phyloP scores from a whole-genome alignment of 2,329 filamentous ascomycete genomes.

The Cladophialophora exuberans region DNA sequence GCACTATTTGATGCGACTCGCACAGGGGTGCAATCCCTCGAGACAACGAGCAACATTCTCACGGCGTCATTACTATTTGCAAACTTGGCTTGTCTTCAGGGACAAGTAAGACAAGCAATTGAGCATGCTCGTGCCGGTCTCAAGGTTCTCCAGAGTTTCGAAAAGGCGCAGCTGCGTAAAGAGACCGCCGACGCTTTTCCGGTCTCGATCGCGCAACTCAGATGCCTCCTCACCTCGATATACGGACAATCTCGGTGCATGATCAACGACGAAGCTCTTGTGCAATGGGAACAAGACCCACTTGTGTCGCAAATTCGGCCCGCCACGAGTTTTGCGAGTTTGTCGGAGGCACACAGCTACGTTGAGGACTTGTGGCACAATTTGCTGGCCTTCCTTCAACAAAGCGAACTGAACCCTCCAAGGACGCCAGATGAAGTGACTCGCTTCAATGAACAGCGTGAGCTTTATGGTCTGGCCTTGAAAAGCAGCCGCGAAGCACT shows the following conservation, averaged over 20 bases:
- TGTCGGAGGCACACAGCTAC: slow-evolving; percentile 16
- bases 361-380: slow-evolving; percentile 19
- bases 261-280: slow-evolving; percentile 20
- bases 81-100: slow-evolving; percentile 59
- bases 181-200: not conserved
- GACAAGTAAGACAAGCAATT: slow-evolving; percentile 50
- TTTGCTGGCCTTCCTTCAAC: slow-evolving; percentile 14
- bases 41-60: slow-evolving; percentile 38
- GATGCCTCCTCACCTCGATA: slow-evolving; percentile 12
- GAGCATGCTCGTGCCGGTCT: slow-evolving; percentile 39
- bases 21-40: slow-evolving; percentile 36
- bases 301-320: slow-evolving; percentile 7
- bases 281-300: slow-evolving; percentile 5
- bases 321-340: slow-evolving; percentile 3
- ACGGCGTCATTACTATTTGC: slow-evolving; percentile 57
- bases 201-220: slow-evolving; percentile 7
- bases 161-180: not conserved
- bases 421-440: slow-evolving; percentile 11
- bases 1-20: slow-evolving; percentile 40
- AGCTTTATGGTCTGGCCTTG: slow-evolving; percentile 2
- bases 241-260: slow-evolving; percentile 22
- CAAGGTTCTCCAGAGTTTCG: slow-evolving; percentile 34
- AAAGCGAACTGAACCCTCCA: slow-evolving; percentile 7
- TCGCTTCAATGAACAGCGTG: not conserved
- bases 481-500: slow-evolving; percentile 9